Evolutionary conservation across 305 asterid genomes (phyloP).

Genomic region (Fraxinus greggii): DNA sequence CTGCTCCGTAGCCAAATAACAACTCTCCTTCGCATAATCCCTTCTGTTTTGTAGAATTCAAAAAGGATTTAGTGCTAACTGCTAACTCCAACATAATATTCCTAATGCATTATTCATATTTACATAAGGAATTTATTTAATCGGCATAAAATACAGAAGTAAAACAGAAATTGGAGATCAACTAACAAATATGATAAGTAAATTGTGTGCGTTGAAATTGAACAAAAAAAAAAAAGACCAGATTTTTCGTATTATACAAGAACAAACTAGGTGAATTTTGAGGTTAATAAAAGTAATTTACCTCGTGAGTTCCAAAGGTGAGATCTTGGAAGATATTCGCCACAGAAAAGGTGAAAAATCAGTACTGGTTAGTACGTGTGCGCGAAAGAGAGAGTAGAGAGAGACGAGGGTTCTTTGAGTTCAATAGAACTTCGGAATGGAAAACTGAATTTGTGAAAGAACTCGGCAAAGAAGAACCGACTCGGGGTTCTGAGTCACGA

Average conservation of each 20-base stretch:
- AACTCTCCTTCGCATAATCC: background rate
- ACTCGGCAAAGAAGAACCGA: too few relatives aligned
- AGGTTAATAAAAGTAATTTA: background rate
- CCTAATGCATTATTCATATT: background rate
- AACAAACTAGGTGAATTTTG: background rate
- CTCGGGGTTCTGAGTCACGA: too few relatives aligned
- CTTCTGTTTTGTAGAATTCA: background rate
- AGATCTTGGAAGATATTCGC: background rate
- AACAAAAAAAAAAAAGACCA: too few relatives aligned
- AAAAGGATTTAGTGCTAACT: background rate
- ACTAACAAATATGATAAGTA: background rate
- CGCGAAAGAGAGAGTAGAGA: background rate
- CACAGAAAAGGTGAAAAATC: background rate
- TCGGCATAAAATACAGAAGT: background rate
- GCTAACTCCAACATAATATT: background rate
- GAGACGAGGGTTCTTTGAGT: too few relatives aligned
- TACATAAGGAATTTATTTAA: background rate
- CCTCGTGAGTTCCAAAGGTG: background rate
- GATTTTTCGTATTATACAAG: background rate
- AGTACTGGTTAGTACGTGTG: background rate
- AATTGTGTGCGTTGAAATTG: background rate
- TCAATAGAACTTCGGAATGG: too few relatives aligned
- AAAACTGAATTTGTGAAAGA: too few relatives aligned
- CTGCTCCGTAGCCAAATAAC: background rate
- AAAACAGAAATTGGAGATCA: background rate